Conservation (phyloP, 805 yeast species). For the Cyberlindnera petersonii region DNA sequence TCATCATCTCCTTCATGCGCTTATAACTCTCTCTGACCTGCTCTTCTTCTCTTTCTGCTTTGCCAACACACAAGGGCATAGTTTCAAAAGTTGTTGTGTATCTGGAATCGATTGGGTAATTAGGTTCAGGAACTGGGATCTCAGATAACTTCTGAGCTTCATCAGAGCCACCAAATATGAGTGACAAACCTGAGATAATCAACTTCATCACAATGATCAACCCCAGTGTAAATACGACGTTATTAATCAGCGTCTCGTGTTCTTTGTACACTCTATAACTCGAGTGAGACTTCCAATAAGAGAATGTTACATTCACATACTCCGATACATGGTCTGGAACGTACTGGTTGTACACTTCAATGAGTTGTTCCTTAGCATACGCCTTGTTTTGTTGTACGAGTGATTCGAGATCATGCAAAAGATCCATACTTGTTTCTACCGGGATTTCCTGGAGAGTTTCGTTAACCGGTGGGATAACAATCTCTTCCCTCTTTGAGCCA, state of each 20-base stretch:
- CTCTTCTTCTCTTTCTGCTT: slow-evolving; percentile 14
- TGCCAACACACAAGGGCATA: slow-evolving; percentile 14
- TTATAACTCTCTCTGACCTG: slow-evolving; percentile 7
- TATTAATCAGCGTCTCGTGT: slow-evolving; percentile 4
- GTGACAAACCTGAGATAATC: slow-evolving; percentile 1
- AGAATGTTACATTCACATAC: slow-evolving; percentile 1
- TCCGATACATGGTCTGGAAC: slow-evolving; percentile 5
- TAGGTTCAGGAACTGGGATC: too few relatives aligned
- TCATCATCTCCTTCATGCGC: slow-evolving; percentile 3
- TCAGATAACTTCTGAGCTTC: too few relatives aligned
- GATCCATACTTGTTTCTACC: slow-evolving; percentile 4
- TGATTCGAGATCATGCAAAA: slow-evolving; percentile 11
- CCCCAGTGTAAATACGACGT: slow-evolving; percentile 2
- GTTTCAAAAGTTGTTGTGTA: slow-evolving; percentile 13
- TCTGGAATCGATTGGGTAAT: not conserved
- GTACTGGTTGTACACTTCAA: slow-evolving; percentile 9
- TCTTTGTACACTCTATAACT: slow-evolving; percentile 12
- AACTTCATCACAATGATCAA: slow-evolving; percentile 2
- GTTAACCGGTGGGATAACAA: not conserved
- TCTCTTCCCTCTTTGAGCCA: slow-evolving; percentile 3
- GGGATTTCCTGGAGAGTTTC: too few relatives aligned
- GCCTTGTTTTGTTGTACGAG: slow-evolving; percentile 7
- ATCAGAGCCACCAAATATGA: not conserved
- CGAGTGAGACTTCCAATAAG: slow-evolving; percentile 8
- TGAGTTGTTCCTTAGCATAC: not conserved